Evolutionary conservation across 139 green algal genomes (phyloP).

Genomic region (Coelastrella sp.): DNA sequence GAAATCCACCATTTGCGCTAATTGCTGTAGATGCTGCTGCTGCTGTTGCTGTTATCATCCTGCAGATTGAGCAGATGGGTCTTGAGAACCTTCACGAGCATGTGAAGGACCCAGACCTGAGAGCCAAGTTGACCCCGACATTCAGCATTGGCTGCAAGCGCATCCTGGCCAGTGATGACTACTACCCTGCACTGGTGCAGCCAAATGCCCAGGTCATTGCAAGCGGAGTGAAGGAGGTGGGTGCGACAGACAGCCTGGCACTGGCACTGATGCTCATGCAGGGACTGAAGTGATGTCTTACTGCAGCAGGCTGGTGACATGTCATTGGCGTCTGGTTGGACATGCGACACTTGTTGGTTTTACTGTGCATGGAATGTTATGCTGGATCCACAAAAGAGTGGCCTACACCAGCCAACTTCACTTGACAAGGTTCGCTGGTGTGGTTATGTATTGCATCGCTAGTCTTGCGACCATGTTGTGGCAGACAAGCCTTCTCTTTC

Average conservation of each 20-base stretch:
- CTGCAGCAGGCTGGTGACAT: too few relatives aligned
- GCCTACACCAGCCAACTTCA: too few relatives aligned
- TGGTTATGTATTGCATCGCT: too few relatives aligned
- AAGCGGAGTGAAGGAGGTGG: constrained; percentile 28
- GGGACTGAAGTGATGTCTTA: too few relatives aligned
- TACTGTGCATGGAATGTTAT: too few relatives aligned
- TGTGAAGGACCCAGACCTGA: neutral
- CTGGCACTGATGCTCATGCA: too few relatives aligned
- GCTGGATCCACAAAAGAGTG: too few relatives aligned
- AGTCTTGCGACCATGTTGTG: too few relatives aligned
- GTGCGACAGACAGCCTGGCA: neutral
- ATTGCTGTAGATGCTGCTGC: neutral
- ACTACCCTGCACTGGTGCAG: constrained; percentile 26
- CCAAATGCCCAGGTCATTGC: constrained; percentile 26
- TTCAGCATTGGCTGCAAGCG: constrained; percentile 35
- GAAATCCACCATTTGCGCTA: too few relatives aligned
- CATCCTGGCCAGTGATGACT: constrained; percentile 23
- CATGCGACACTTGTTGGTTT: too few relatives aligned
- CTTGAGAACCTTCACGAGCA: neutral
- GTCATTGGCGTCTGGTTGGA: too few relatives aligned
- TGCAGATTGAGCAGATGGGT: constrained; percentile 20
- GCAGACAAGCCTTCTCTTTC: neutral
- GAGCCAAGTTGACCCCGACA: neutral
- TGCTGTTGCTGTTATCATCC: neutral
- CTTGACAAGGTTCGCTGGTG: too few relatives aligned